phyloP scores from a whole-genome alignment of 2,329 filamentous ascomycete genomes.

The Talaromyces albobiverticillius region DNA sequence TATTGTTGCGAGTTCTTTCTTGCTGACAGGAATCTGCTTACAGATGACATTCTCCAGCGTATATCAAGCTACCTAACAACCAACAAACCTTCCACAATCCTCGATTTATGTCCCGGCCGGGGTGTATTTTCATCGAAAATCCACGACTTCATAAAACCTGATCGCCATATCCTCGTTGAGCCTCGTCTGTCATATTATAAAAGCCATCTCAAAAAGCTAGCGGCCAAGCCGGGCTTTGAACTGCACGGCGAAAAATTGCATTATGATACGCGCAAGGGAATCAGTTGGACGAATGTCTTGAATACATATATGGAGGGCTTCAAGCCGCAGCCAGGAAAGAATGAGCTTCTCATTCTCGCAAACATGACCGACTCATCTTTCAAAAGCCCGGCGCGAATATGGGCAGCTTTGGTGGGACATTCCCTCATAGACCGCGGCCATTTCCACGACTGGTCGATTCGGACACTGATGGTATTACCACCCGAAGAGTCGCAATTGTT shows the following conservation, averaged over 20 bases:
- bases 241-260: conserved; percentile 34
- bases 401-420: conserved; percentile 51
- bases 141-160: conserved; percentile 70
- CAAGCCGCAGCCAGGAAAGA: conserved; percentile 56
- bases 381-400: conserved; percentile 51
- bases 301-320: conserved; percentile 41
- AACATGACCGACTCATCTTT: conserved; percentile 55
- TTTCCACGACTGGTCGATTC: conserved; percentile 73
- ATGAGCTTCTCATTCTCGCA: conserved; percentile 72
- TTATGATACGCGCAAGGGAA: conserved; percentile 5
- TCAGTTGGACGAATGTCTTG: conserved; percentile 44
- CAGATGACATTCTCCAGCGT: conserved; percentile 67
- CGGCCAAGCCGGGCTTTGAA: conserved; percentile 45
- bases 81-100: conserved; percentile 74
- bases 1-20: not conserved
- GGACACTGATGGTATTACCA: conserved; percentile 72
- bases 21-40: not conserved
- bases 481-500: conserved; percentile 58
- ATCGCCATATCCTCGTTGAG: conserved; percentile 81
- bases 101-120: conserved; percentile 80
- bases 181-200: conserved; percentile 59
- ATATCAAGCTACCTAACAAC: conserved; percentile 66
- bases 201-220: conserved; percentile 59
- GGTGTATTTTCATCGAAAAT: conserved; percentile 78
- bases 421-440: conserved; percentile 61